Evolutionary conservation across 257 asterid genomes (phyloP).

Genomic region (Eustoma russellianum): DNA sequence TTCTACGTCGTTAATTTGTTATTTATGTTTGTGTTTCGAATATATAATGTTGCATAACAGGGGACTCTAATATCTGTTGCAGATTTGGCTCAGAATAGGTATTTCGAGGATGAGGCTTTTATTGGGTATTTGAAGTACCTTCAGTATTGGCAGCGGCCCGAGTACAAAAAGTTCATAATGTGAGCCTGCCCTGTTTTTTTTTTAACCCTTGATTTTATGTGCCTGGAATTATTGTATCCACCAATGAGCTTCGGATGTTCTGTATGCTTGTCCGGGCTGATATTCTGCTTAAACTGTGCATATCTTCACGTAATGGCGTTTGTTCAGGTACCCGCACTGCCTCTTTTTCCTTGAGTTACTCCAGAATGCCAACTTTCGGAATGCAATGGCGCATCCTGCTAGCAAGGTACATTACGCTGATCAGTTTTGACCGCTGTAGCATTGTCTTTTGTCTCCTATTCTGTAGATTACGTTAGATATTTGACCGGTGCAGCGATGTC

Average conservation of each 20-base stretch:
- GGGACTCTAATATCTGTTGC: background rate
- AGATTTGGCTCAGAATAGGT: conserved; percentile 97
- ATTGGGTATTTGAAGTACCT: conserved; percentile 89
- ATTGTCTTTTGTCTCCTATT: background rate
- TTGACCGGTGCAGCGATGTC: background rate
- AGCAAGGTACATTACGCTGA: conserved; percentile 47
- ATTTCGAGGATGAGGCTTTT: conserved; percentile 89
- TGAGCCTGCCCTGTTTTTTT: conserved; percentile 19
- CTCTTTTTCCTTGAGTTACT: conserved; percentile 88
- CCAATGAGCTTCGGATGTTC: too few relatives aligned
- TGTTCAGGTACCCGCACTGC: conserved; percentile 84
- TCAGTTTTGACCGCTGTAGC: background rate
- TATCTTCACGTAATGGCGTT: conserved; percentile 4
- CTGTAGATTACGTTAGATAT: background rate
- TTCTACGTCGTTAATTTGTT: background rate
- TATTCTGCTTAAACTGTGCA: background rate
- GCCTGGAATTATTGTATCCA: background rate
- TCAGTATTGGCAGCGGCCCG: conserved; percentile 91
- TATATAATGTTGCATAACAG: too few relatives aligned
- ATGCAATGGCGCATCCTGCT: conserved; percentile 95
- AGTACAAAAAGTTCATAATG: conserved; percentile 80
- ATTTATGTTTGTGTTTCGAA: too few relatives aligned
- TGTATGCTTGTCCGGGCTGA: too few relatives aligned
- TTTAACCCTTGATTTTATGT: background rate
- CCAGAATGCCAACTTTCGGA: conserved; percentile 70